phyloP scores from a whole-genome alignment of 345 rosid genomes.

The Excoecaria agallocha region DNA sequence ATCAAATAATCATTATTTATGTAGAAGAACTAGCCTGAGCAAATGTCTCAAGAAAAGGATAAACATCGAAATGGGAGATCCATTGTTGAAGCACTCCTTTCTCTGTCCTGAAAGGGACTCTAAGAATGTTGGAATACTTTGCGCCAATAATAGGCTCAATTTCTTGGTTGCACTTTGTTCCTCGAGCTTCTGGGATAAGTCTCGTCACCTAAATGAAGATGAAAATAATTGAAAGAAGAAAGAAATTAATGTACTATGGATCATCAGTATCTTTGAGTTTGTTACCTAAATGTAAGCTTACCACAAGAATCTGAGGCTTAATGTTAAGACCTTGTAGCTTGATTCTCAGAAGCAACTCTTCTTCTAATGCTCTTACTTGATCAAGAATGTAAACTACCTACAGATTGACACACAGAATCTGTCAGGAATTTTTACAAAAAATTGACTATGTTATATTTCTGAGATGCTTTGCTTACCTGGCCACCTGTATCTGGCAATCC shows the following conservation, averaged over 20 bases:
- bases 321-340: constrained; percentile 66
- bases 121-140: constrained; percentile 69
- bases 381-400: constrained; percentile 97
- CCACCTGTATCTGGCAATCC: constrained; percentile 98
- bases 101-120: constrained; percentile 76
- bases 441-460: background rate
- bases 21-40: constrained; percentile 44
- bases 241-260: background rate
- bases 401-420: background rate
- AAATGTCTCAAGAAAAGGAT: constrained; percentile 82
- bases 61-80: constrained; percentile 88
- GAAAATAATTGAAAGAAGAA: background rate
- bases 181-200: constrained; percentile 74
- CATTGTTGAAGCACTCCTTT: constrained; percentile 71
- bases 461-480: constrained; percentile 41
- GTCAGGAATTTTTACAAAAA: background rate
- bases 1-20: background rate
- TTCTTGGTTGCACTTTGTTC: constrained; percentile 83
- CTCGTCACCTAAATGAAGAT: constrained; percentile 51
- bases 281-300: constrained; percentile 24
- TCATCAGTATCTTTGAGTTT: background rate
- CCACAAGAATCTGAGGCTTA: constrained; percentile 90
- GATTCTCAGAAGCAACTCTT: constrained; percentile 64
- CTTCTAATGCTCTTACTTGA: constrained; percentile 93
- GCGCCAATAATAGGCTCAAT: constrained; percentile 62